Conservation (phyloP, 306 rosid species). For the Carpinus fangiana region DNA sequence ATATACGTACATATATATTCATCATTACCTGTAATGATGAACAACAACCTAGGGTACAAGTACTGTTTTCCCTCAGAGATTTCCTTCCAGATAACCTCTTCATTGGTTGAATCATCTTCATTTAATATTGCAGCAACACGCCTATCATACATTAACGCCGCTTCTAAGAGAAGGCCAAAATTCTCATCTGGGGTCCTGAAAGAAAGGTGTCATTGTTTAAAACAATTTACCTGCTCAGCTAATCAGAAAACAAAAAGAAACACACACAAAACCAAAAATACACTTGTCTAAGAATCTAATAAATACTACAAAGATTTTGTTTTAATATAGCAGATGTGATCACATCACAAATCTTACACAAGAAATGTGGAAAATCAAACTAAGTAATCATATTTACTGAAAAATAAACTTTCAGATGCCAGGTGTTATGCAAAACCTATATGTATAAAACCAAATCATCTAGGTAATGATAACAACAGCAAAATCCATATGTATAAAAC, state of each 20-base stretch:
- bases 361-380: neutral
- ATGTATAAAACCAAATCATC: neutral
- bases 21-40: slow-evolving; percentile 76
- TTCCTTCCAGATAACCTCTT: slow-evolving; percentile 71
- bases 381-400: neutral
- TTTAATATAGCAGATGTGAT: neutral
- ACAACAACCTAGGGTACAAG: slow-evolving; percentile 82
- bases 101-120: slow-evolving; percentile 84
- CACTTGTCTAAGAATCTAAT: neutral
- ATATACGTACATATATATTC: neutral
- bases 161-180: slow-evolving; percentile 90
- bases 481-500: no score
- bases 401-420: neutral
- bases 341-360: neutral
- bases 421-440: neutral
- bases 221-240: slow-evolving; percentile 21
- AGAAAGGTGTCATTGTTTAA: slow-evolving; percentile 18
- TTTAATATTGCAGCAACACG: slow-evolving; percentile 88
- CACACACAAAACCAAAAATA: neutral
- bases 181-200: slow-evolving; percentile 97
- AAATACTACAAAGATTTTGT: neutral
- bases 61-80: slow-evolving; percentile 59
- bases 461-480: no score
- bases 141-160: slow-evolving; percentile 97
- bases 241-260: slow-evolving; percentile 9